A percentile compares a stretch with the other conserved stretches of the same genome.
Evolutionary conservation across 169 alveolate genomes (phyloP).

Genomic region (Babesia ovis): DNA sequence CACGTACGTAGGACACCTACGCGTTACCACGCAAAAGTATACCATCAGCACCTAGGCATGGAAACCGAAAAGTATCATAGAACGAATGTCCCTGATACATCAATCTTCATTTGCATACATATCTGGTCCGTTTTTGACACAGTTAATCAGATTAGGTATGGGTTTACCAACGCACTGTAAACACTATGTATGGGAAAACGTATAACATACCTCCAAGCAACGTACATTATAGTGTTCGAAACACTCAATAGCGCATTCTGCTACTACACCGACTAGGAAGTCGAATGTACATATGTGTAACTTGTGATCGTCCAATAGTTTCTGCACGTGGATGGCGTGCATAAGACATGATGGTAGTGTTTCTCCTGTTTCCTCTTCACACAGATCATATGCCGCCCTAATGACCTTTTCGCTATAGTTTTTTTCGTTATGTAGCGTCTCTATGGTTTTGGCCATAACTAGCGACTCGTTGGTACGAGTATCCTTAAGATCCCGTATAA

Average conservation of each 20-base stretch:
- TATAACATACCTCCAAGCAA: slow-evolving; percentile 33
- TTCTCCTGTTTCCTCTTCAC: slow-evolving; percentile 15
- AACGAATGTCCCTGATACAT: too few species aligned
- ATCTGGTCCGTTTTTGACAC: slow-evolving; percentile 8
- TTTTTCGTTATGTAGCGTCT: slow-evolving; percentile 2
- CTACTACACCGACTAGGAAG: slow-evolving; percentile 2
- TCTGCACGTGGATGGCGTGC: slow-evolving; percentile 22
- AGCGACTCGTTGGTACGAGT: background rate
- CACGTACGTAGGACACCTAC: too few species aligned
- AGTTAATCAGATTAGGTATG: slow-evolving; percentile 21
- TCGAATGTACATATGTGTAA: slow-evolving; percentile 28
- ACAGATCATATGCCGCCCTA: slow-evolving; percentile 23
- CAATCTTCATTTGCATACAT: background rate
- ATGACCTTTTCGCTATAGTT: slow-evolving; percentile 14
- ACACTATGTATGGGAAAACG: background rate
- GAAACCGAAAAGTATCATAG: too few species aligned
- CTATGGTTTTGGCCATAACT: slow-evolving; percentile 23
- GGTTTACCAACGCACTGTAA: slow-evolving; percentile 54
- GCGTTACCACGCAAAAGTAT: too few species aligned
- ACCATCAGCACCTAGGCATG: too few species aligned
- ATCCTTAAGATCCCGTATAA: background rate
- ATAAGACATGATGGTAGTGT: slow-evolving; percentile 31
- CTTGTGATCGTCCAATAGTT: slow-evolving; percentile 34
- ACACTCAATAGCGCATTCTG: slow-evolving; percentile 32
- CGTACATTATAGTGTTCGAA: slow-evolving; percentile 42